phyloP scores from a whole-genome alignment of 78 protist genomes.

The Dictyostelium intermedium region DNA sequence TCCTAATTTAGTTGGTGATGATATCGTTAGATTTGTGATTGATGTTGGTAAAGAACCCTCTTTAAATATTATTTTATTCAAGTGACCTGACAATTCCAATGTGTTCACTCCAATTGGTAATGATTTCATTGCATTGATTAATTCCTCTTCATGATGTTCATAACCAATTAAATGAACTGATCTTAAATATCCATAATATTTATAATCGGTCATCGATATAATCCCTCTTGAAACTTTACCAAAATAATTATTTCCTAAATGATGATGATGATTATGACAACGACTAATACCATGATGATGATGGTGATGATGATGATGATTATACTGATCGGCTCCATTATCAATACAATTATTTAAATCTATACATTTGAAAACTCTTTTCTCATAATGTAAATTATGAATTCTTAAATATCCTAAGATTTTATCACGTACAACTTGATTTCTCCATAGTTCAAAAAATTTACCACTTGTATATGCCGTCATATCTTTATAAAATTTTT shows the following conservation, averaged over 20 bases:
- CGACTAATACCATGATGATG: not conserved
- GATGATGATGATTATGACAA: not conserved
- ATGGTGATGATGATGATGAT: not conserved
- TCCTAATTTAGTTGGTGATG: not conserved
- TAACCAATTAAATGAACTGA: not conserved
- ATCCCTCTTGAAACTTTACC: not conserved
- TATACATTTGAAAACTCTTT: not conserved
- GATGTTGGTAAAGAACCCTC: not conserved
- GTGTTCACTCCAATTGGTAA: not conserved
- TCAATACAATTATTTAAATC: not conserved
- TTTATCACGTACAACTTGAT: not conserved
- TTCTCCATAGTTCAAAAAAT: slow-evolving; percentile 6
- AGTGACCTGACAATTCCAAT: not conserved
- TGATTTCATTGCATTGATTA: not conserved
- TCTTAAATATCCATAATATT: not conserved
- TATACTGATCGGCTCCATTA: not conserved
- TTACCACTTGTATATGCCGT: not conserved
- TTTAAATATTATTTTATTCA: not conserved
- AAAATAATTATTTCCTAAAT: not conserved
- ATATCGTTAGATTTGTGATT: not conserved
- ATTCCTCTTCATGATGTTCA: not conserved
- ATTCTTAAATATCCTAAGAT: not conserved
- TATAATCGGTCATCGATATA: not conserved
- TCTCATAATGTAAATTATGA: not conserved
- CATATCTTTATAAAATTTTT: not conserved